Evolutionary conservation across 208 protist species (phyloP).

Genomic region (Leishmania guyanensis): DNA sequence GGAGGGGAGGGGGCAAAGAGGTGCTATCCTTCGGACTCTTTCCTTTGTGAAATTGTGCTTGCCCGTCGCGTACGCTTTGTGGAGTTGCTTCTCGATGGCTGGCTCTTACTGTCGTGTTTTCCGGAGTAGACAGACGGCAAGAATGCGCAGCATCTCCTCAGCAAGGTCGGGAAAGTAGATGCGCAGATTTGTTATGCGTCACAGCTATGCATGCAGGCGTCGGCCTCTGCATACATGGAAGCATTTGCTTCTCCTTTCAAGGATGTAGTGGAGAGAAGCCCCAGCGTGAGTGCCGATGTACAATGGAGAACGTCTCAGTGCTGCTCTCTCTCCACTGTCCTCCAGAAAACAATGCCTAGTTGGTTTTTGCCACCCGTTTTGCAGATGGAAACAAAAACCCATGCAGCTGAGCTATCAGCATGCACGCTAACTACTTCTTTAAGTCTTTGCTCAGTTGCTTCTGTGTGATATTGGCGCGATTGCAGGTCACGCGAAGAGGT

Average conservation of each 20-base stretch:
- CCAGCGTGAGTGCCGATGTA: neutral
- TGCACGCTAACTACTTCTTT: neutral
- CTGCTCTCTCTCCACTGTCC: neutral
- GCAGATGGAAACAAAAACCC: neutral
- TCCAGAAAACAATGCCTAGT: neutral
- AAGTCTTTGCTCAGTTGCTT: neutral
- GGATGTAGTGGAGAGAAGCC: neutral
- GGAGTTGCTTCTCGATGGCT: neutral
- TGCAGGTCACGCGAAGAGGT: neutral
- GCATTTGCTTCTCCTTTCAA: neutral
- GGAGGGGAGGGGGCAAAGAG: too few species aligned
- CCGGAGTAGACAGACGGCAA: neutral
- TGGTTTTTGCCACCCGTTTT: neutral
- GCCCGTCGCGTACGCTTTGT: neutral
- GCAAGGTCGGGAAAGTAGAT: neutral
- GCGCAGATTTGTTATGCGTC: neutral
- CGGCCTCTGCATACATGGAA: constrained; percentile 4
- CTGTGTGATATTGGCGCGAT: neutral
- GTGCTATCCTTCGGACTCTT: neutral
- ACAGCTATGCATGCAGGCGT: neutral
- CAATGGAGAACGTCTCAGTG: neutral
- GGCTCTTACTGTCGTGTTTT: neutral
- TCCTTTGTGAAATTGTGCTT: constrained; percentile 1
- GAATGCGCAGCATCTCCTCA: neutral
- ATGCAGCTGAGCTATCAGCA: neutral